A percentile compares a stretch with the other conserved stretches of the same genome.
These are phyloP conservation scores for Gossypium turneri DNA, from an alignment of 345 rosid genomes.

Conservation along the genomic window DNA sequence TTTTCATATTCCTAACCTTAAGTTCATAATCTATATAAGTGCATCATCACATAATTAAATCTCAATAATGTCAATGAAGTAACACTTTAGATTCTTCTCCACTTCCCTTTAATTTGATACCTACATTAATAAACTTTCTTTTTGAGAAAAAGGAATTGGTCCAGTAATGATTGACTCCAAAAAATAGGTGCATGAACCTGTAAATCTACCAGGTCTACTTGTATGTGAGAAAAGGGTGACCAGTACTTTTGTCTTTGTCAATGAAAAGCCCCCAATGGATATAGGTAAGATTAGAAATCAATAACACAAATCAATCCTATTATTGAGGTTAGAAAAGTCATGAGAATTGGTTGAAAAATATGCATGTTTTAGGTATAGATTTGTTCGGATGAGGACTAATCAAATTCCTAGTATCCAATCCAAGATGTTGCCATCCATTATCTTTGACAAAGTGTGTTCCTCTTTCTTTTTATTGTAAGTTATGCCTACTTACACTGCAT, in stretches of 20 bases:
- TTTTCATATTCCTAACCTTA: no score
- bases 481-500: background rate
- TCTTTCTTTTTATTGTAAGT: background rate
- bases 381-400: background rate
- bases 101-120: background rate
- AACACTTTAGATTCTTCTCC: background rate
- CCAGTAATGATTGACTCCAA: background rate
- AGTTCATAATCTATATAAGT: background rate
- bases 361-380: background rate
- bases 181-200: constrained; percentile 6
- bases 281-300: background rate
- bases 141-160: background rate
- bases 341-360: background rate
- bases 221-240: background rate
- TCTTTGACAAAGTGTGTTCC: background rate
- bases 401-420: background rate
- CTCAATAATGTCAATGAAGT: background rate
- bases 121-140: background rate
- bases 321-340: background rate
- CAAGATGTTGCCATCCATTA: background rate
- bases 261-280: background rate
- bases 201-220: background rate
- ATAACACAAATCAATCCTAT: background rate
- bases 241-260: background rate
- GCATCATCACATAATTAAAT: background rate